phyloP scores from a whole-genome alignment of 441 rosid species.

The Hura crepitans region DNA sequence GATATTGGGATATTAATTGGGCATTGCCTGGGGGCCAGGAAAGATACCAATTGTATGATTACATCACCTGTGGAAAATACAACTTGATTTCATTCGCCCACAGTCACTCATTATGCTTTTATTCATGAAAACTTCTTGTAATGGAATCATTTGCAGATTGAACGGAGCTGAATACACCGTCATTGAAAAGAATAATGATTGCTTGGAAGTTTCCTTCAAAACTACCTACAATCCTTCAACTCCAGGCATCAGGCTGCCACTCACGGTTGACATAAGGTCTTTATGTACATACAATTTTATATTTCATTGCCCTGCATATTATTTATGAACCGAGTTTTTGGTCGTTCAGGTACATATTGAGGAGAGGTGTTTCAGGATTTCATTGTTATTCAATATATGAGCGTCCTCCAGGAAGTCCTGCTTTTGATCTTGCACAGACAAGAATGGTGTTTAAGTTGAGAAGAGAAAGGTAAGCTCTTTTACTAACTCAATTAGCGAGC shows the following conservation, averaged over 20 bases:
- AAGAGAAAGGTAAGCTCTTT: slow-evolving; percentile 26
- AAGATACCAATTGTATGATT: slow-evolving; percentile 29
- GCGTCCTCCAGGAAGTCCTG: slow-evolving; percentile 29
- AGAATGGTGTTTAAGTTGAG: slow-evolving; percentile 39
- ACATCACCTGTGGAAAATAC: background rate
- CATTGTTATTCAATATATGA: slow-evolving; percentile 33
- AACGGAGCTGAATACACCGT: slow-evolving; percentile 27
- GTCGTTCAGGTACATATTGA: slow-evolving; percentile 31
- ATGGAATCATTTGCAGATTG: slow-evolving; percentile 29
- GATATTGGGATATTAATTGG: slow-evolving; percentile 45
- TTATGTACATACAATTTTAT: background rate
- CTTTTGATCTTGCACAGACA: slow-evolving; percentile 39
- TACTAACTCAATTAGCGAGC: background rate
- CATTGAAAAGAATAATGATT: slow-evolving; percentile 24
- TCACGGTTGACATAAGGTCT: slow-evolving; percentile 39
- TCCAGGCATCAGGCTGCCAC: slow-evolving; percentile 28
- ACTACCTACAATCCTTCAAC: slow-evolving; percentile 28
- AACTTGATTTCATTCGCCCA: too few relatives aligned
- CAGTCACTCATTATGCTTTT: too few relatives aligned
- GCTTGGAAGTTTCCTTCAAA: slow-evolving; percentile 42
- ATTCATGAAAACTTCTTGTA: too few relatives aligned
- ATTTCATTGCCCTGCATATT: background rate
- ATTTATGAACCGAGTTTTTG: background rate
- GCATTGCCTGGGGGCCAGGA: slow-evolving; percentile 30
- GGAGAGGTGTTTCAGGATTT: slow-evolving; percentile 39